Evolutionary conservation across 2,329 filamentous ascomycete genomes (phyloP).

Genomic region (Exophiala alcalophila): DNA sequence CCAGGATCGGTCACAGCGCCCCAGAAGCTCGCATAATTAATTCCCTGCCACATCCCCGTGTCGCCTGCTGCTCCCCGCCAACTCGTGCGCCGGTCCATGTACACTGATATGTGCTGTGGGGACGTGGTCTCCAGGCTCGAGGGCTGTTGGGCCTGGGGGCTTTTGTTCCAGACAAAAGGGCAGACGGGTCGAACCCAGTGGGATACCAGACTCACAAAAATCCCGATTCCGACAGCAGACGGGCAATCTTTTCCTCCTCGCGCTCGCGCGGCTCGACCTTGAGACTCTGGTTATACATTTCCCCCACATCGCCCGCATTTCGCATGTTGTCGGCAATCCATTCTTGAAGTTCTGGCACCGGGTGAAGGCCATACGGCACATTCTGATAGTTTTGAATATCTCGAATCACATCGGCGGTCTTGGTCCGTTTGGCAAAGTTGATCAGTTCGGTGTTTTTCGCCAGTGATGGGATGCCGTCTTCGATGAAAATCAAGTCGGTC

Average conservation of each 20-base stretch:
- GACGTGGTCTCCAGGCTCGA: too few relatives aligned
- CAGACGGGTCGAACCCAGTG: too few relatives aligned
- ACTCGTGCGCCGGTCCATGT: too few relatives aligned
- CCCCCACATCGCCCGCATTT: slow-evolving; percentile 89
- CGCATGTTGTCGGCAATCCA: slow-evolving; percentile 98
- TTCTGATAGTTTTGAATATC: slow-evolving; percentile 99
- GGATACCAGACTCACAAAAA: slow-evolving; percentile 39
- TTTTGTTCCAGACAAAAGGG: slow-evolving; percentile 17
- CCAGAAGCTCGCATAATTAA: too few relatives aligned
- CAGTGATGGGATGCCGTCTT: slow-evolving; percentile 93
- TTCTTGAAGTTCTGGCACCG: slow-evolving; percentile 88
- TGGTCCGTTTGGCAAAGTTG: slow-evolving; percentile 97
- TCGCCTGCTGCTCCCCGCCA: too few relatives aligned
- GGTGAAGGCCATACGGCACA: slow-evolving; percentile 86
- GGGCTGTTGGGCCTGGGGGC: too few relatives aligned
- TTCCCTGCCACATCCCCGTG: too few relatives aligned
- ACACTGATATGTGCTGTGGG: too few relatives aligned
- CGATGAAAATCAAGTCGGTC: slow-evolving; percentile 96
- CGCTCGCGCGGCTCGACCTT: slow-evolving; percentile 89
- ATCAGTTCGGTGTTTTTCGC: slow-evolving; percentile 96
- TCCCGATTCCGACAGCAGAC: slow-evolving; percentile 53
- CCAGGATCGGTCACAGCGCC: too few relatives aligned
- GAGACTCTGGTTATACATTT: slow-evolving; percentile 98
- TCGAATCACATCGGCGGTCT: slow-evolving; percentile 96
- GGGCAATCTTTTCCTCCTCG: slow-evolving; percentile 99